Conservation (phyloP, 2,329 filamentous ascomycete species). For the Furcasterigmium sp. region DNA sequence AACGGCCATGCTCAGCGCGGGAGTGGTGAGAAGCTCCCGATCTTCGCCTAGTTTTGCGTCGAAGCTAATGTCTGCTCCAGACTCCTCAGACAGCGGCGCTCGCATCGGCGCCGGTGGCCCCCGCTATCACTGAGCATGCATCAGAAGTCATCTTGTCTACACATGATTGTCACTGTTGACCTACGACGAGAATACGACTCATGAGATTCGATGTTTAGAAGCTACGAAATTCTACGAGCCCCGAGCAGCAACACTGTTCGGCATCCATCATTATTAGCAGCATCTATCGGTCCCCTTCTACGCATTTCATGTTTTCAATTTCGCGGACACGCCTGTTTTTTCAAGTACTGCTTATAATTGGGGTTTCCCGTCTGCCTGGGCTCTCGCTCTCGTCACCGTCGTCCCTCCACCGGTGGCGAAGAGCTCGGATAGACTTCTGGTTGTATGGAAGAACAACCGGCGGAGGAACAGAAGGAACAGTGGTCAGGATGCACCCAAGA, state of each 20-base stretch:
- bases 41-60: background rate
- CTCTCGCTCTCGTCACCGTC: background rate
- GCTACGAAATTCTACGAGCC: constrained; percentile 21
- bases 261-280: constrained; percentile 1
- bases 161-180: background rate
- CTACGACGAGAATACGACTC: constrained; percentile 12
- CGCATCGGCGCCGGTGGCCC: constrained; percentile 24
- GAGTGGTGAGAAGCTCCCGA: constrained; percentile 46
- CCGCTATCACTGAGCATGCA: constrained; percentile 10
- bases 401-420: constrained; percentile 13
- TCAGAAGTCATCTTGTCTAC: background rate
- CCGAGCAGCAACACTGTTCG: constrained; percentile 2
- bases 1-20: constrained; percentile 59
- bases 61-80: constrained; percentile 15
- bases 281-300: constrained; percentile 3
- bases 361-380: constrained; percentile 8
- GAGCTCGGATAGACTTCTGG: too few relatives aligned
- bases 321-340: constrained; percentile 6
- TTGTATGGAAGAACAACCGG: constrained; percentile 22
- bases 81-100: constrained; percentile 37
- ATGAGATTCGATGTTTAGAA: constrained; percentile 22
- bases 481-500: constrained; percentile 29
- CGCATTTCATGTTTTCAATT: constrained; percentile 13
- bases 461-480: constrained; percentile 26
- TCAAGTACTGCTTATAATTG: constrained; percentile 30